A percentile compares a stretch with the other conserved stretches of the same genome.
These are phyloP conservation scores for Lizonia empirigonia DNA, from an alignment of 2,329 filamentous ascomycete species.

Conservation along the genomic window DNA sequence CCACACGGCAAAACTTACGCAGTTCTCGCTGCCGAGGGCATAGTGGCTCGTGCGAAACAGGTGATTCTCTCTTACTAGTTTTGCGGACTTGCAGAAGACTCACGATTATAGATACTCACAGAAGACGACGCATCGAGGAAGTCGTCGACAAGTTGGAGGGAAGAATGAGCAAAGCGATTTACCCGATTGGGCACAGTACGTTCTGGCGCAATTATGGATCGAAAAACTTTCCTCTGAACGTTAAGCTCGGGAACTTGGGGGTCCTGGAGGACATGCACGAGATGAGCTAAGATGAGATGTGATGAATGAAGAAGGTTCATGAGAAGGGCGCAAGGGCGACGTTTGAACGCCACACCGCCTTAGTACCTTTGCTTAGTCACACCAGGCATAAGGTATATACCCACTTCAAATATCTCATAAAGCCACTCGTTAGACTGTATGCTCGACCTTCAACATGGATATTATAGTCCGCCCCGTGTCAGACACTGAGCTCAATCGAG, in stretches of 20 bases:
- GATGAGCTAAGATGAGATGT: not conserved
- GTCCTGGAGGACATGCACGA: no score
- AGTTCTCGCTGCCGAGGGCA: slow-evolving; percentile 8
- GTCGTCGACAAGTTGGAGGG: slow-evolving; percentile 4
- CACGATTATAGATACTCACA: slow-evolving; percentile 1
- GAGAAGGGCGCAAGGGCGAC: slow-evolving; percentile 16
- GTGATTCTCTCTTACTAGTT: not conserved
- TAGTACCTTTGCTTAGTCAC: slow-evolving; percentile 18
- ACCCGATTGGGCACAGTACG: not conserved
- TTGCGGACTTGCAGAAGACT: not conserved
- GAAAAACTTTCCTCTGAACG: no score
- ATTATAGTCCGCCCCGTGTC: slow-evolving; percentile 29
- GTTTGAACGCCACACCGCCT: not conserved
- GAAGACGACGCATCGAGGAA: slow-evolving; percentile 5
- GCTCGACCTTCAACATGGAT: slow-evolving; percentile 21
- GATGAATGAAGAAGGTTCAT: not conserved
- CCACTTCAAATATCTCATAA: not conserved
- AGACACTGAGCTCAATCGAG: slow-evolving; percentile 32
- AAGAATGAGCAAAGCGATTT: not conserved
- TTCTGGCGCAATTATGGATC: not conserved
- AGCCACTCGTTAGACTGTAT: no score
- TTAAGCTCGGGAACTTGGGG: no score
- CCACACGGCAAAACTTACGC: slow-evolving; percentile 16
- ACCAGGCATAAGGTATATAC: slow-evolving; percentile 4
- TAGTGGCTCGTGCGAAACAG: slow-evolving; percentile 9